These are phyloP conservation scores for Tricholoma bakamatsutake DNA, from an alignment of 768 basidiomycete genomes.

Conservation along the genomic window DNA sequence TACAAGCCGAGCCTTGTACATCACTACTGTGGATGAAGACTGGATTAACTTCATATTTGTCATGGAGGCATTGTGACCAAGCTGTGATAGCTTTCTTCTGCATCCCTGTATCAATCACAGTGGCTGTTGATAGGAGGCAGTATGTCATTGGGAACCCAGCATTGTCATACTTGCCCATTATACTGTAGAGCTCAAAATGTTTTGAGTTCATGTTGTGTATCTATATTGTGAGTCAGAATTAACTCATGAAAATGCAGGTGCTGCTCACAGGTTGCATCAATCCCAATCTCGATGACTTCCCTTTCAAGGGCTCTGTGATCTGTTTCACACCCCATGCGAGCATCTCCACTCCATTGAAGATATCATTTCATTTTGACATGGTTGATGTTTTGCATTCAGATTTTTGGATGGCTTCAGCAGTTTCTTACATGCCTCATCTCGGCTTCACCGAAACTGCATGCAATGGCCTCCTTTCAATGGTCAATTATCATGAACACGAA, in stretches of 20 bases:
- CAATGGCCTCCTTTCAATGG: no score
- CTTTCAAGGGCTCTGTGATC: not conserved
- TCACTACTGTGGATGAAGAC: not conserved
- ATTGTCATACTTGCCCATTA: not conserved
- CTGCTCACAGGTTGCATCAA: not conserved
- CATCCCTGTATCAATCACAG: not conserved
- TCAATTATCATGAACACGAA: no score
- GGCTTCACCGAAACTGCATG: no score
- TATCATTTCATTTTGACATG: no score
- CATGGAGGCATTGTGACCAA: not conserved
- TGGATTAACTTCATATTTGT: not conserved
- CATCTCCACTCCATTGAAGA: no score
- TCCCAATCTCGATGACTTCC: slow-evolving; percentile 2
- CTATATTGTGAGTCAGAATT: not conserved
- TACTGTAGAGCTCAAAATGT: not conserved
- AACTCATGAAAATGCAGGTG: not conserved
- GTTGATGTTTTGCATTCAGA: no score
- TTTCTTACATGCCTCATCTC: no score
- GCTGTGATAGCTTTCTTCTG: not conserved
- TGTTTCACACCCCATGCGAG: no score
- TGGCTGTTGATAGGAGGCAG: not conserved
- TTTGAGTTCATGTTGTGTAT: no score
- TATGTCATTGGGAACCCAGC: not conserved
- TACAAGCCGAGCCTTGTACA: no score
- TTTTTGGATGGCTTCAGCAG: no score